Percentiles rank a stretch among this genome's conserved stretches.
Conservation (phyloP, 257 asterid genomes). For the Avicennia marina region DNA sequence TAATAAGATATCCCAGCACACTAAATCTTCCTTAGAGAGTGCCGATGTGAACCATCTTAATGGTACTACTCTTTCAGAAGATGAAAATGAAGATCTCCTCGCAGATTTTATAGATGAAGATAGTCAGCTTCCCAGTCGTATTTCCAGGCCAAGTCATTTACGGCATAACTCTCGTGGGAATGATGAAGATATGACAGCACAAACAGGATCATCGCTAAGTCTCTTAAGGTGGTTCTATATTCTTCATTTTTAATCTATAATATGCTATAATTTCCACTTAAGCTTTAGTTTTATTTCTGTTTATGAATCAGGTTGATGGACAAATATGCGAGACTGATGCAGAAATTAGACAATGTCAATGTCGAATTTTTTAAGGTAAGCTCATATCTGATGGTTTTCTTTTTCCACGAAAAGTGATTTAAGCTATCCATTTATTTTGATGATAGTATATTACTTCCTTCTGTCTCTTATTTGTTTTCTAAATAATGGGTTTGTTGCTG, state of each 20-base stretch:
- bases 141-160: slow-evolving; percentile 53
- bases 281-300: slow-evolving; percentile 27
- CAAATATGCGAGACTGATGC: slow-evolving; percentile 97
- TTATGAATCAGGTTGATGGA: slow-evolving; percentile 74
- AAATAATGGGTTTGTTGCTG: slow-evolving; percentile 12
- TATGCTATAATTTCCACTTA: slow-evolving; percentile 11
- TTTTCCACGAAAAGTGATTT: slow-evolving; percentile 5
- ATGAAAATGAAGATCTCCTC: slow-evolving; percentile 97
- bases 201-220: slow-evolving; percentile 91
- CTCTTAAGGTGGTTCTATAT: slow-evolving; percentile 61
- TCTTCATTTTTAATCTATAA: slow-evolving; percentile 19
- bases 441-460: background rate
- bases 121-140: slow-evolving; percentile 98
- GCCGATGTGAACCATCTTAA: slow-evolving; percentile 46
- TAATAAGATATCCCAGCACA: slow-evolving; percentile 23
- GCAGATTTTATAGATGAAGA: slow-evolving; percentile 99
- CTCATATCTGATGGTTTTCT: slow-evolving; percentile 17
- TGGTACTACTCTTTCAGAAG: slow-evolving; percentile 70
- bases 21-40: slow-evolving; percentile 32
- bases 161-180: slow-evolving; percentile 51
- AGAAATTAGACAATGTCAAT: slow-evolving; percentile 86
- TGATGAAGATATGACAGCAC: slow-evolving; percentile 62
- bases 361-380: slow-evolving; percentile 88
- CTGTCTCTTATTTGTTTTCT: slow-evolving; percentile 1
- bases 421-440: slow-evolving; percentile 9